Percentiles rank a stretch among this genome's conserved stretches.
These are phyloP conservation scores for Xylaria palmicola DNA, from an alignment of 495 filamentous ascomycete genomes.

Conservation along the genomic window DNA sequence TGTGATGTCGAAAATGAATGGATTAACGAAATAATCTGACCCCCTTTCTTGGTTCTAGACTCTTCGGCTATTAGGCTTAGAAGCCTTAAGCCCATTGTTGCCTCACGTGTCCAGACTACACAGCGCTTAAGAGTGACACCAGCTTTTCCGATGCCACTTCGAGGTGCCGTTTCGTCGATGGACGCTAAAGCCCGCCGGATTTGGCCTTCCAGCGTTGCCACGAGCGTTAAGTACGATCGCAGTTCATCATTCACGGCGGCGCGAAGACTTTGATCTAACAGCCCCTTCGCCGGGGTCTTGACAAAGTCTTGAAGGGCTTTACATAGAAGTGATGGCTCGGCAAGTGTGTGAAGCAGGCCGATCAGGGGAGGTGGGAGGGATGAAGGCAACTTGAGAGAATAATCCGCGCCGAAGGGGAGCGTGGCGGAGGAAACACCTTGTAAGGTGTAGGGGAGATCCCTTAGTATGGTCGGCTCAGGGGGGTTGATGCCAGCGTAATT, in stretches of 20 bases:
- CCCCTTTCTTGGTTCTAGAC: slow-evolving; percentile 80
- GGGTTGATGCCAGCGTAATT: slow-evolving; percentile 53
- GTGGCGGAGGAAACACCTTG: slow-evolving; percentile 89
- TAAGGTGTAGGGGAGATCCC: slow-evolving; percentile 90
- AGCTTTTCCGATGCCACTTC: slow-evolving; percentile 72
- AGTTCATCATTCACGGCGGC: slow-evolving; percentile 84
- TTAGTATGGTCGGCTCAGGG: slow-evolving; percentile 72
- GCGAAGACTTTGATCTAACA: slow-evolving; percentile 92
- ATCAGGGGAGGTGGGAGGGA: slow-evolving; percentile 81
- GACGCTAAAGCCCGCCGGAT: slow-evolving; percentile 76
- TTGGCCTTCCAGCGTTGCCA: slow-evolving; percentile 92
- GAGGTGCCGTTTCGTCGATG: slow-evolving; percentile 61
- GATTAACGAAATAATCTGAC: slow-evolving; percentile 90
- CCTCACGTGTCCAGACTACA: slow-evolving; percentile 95
- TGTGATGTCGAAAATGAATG: slow-evolving; percentile 92
- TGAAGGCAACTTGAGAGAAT: slow-evolving; percentile 68
- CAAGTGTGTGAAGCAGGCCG: slow-evolving; percentile 82
- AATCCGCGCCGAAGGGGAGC: slow-evolving; percentile 67
- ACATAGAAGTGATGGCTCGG: slow-evolving; percentile 91
- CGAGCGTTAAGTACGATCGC: slow-evolving; percentile 85
- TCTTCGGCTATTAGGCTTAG: slow-evolving; percentile 95
- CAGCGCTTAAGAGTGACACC: slow-evolving; percentile 96
- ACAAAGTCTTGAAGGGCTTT: slow-evolving; percentile 76
- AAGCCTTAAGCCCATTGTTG: slow-evolving; percentile 91
- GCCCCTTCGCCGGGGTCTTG: slow-evolving; percentile 59